Conservation (phyloP, 768 basidiomycete genomes). For the Collybiopsis luxurians region DNA sequence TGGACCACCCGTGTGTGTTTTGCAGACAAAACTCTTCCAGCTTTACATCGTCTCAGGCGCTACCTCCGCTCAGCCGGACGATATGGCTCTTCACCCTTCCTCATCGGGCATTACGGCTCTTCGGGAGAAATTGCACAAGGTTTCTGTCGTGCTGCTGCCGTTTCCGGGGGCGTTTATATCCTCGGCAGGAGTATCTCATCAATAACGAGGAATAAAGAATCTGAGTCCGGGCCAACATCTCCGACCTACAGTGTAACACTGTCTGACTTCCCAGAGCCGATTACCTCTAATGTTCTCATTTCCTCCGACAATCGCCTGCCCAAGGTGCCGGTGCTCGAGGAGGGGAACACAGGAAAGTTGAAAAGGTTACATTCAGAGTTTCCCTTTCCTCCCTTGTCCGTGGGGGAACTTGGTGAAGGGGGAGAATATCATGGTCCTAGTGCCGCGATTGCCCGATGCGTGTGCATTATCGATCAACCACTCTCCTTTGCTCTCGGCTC, state of each 20-base stretch:
- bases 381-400: not conserved
- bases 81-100: conserved; percentile 83
- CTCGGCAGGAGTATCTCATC: conserved; percentile 51
- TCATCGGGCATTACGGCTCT: conserved; percentile 95
- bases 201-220: conserved; percentile 6
- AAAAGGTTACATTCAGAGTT: not conserved
- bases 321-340: not conserved
- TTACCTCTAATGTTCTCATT: conserved; percentile 55
- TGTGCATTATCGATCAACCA: conserved; percentile 46
- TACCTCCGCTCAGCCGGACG: conserved; percentile 80
- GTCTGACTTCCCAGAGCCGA: conserved; percentile 57
- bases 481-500: conserved; percentile 29
- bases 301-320: conserved; percentile 32
- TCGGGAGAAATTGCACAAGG: conserved; percentile 92
- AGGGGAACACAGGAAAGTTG: not conserved
- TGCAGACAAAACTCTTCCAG: conserved; percentile 63
- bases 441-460: conserved; percentile 39
- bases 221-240: not conserved
- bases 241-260: conserved; percentile 44
- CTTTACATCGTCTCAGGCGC: conserved; percentile 65
- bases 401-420: not conserved
- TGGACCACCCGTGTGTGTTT: conserved; percentile 2
- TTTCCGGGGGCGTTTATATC: conserved; percentile 72
- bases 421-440: not conserved
- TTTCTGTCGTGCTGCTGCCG: conserved; percentile 84